phyloP scores from a whole-genome alignment of 306 rosid species.

The Lagenaria siceraria region DNA sequence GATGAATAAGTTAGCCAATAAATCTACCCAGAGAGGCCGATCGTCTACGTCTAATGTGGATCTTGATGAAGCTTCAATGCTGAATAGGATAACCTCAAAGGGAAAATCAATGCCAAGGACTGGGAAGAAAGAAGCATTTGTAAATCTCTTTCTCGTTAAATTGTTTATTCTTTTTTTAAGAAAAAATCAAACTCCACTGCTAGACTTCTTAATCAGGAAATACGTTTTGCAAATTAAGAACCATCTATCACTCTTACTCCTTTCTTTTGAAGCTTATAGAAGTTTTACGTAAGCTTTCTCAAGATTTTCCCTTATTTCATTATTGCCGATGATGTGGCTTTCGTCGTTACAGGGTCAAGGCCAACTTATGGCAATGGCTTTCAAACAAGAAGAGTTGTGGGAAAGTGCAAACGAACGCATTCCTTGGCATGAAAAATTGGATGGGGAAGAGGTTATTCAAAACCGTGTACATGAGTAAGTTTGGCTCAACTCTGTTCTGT shows the following conservation, averaged over 20 bases:
- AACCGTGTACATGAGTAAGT: constrained; percentile 92
- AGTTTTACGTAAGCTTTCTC: neutral
- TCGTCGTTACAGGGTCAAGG: constrained; percentile 58
- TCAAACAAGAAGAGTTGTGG: constrained; percentile 83
- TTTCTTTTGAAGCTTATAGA: neutral
- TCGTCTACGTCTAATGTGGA: constrained; percentile 26
- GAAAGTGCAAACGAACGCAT: constrained; percentile 76
- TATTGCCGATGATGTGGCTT: constrained; percentile 14
- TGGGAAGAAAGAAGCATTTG: constrained; percentile 42
- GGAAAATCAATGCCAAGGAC: constrained; percentile 49
- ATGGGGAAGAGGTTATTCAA: constrained; percentile 86
- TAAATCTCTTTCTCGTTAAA: constrained; percentile 16
- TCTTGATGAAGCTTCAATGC: constrained; percentile 48
- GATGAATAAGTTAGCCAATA: constrained; percentile 50
- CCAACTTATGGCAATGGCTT: constrained; percentile 73
- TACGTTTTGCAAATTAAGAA: neutral
- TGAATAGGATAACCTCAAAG: constrained; percentile 71
- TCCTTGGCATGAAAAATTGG: constrained; percentile 83
- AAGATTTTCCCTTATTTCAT: constrained; percentile 3
- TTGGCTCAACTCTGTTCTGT: neutral
- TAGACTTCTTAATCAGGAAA: neutral
- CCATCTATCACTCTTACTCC: neutral
- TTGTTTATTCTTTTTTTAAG: neutral
- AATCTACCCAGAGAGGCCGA: constrained; percentile 36
- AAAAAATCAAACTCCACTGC: neutral